Percentiles rank a stretch among this genome's conserved stretches.
Evolutionary conservation across 2,329 filamentous ascomycete species (phyloP).

Genomic region (Cytospora piceicola): DNA sequence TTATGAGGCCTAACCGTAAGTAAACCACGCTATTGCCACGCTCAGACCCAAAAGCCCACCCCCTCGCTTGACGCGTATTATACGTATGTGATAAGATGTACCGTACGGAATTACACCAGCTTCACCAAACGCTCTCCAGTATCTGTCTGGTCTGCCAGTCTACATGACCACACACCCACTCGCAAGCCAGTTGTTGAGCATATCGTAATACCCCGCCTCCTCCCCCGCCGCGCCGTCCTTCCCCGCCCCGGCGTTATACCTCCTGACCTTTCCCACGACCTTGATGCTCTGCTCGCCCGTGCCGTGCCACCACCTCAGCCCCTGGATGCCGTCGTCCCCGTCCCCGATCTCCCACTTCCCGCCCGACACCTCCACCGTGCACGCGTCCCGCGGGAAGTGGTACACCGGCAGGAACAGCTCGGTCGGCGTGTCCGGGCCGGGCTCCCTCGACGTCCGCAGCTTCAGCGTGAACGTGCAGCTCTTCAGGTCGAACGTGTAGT

Average conservation of each 20-base stretch:
- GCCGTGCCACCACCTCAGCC: conserved; percentile 89
- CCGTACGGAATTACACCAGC: background rate
- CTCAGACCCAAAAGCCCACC: too few relatives aligned
- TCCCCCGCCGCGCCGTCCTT: conserved; percentile 68
- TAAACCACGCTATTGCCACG: background rate
- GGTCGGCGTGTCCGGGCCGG: conserved; percentile 66
- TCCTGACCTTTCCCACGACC: conserved; percentile 73
- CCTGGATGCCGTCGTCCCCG: conserved; percentile 71
- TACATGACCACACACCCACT: conserved; percentile 60
- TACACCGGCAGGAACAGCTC: conserved; percentile 87
- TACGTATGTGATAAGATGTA: background rate
- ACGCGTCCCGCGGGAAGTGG: conserved; percentile 81
- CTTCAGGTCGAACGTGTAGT: conserved; percentile 81
- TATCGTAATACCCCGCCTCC: conserved; percentile 79
- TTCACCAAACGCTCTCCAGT: background rate
- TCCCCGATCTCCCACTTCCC: conserved; percentile 89
- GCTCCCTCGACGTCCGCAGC: conserved; percentile 63
- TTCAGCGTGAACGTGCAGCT: conserved; percentile 77
- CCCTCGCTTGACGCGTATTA: background rate
- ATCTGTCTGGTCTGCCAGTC: background rate
- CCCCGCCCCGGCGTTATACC: conserved; percentile 58
- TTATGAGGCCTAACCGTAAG: background rate
- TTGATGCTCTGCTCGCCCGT: conserved; percentile 81
- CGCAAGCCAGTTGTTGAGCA: conserved; percentile 57
- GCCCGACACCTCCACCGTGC: conserved; percentile 74